Evolutionary conservation across 768 basidiomycete species (phyloP), one percentile per base, ranked within the genome.

Genomic region (Trametes villosa): DNA sequence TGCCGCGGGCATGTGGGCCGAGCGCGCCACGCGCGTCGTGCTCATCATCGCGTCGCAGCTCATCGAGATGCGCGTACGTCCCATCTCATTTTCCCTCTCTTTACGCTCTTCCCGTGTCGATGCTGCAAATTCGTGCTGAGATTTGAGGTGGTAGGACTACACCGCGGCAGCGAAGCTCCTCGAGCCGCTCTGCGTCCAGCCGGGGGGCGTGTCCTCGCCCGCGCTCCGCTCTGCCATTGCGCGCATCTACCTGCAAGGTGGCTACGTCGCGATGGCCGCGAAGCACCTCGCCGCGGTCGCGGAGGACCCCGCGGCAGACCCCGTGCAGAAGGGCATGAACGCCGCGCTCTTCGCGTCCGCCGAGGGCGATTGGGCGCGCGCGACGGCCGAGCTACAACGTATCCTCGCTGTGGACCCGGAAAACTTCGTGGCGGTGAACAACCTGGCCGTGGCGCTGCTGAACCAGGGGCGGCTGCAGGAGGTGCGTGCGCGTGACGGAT

Each of bases 21-120:
- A 94, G 72, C 84, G 92, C 57, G 86, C 86, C 4, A 83, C 88
- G 17, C 78, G 92, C 49, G 76, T 94, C n/a, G 85, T 81, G 54
- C 71, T 94, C 55, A 92, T 93, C 61, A 81, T 92, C 47, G 91
- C 91, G 1, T 89, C 88, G 34, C 91, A 94, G 73, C 74, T 94
- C 68, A 77, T 91, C 53, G 92, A 94, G 74, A 91, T 92, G 86
- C 91, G 91, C 79, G 91, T 89, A 46, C 22, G 76, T 57, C 2
- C 11, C 36, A 20, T n/a, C 22, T 42, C 52, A 24, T 31, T 36
- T 15, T 46, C 49, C 24, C 18, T 44, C 29, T 18, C 31, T 20
- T 33, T 40, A 34, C 20, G 38, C 20, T n/a, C 49, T 7, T 24
- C 36, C 27, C 31, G n/a, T n/a, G n/a, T n/a, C n/a, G n/a, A n/a